These are phyloP conservation scores for Citropsis articulata DNA, from an alignment of 345 rosid species.

Conservation along the genomic window DNA sequence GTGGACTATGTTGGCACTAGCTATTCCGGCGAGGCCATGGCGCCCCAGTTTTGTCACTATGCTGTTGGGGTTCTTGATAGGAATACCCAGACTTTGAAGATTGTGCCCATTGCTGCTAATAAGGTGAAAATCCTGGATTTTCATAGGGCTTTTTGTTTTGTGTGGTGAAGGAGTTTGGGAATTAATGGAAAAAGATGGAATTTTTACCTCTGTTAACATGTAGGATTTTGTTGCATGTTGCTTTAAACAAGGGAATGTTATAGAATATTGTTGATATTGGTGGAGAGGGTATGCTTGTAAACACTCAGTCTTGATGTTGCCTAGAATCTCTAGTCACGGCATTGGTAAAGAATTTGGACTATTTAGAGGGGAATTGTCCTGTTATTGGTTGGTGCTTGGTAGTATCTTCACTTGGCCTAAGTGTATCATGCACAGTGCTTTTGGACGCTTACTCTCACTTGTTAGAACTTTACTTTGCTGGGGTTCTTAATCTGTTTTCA, in stretches of 20 bases:
- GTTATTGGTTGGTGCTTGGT: no score
- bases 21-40: constrained; percentile 59
- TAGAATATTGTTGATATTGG: neutral
- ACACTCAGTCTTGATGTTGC: neutral
- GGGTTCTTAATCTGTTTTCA: neutral
- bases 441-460: neutral
- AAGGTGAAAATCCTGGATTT: constrained; percentile 43
- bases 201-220: no score
- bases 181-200: neutral
- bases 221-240: neutral
- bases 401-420: neutral
- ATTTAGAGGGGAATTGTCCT: neutral
- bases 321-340: neutral
- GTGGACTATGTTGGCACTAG: constrained; percentile 75
- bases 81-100: constrained; percentile 50
- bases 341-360: neutral
- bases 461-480: neutral
- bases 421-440: neutral
- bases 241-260: neutral
- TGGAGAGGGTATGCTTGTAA: neutral
- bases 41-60: constrained; percentile 58
- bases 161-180: neutral
- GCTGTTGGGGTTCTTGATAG: constrained; percentile 75
- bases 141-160: neutral
- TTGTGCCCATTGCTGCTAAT: constrained; percentile 71